A percentile compares a stretch with the other conserved stretches of the same genome.
These are phyloP conservation scores for Coprinopsis strossmayeri DNA, from an alignment of 768 basidiomycete genomes.

Conservation along the genomic window DNA sequence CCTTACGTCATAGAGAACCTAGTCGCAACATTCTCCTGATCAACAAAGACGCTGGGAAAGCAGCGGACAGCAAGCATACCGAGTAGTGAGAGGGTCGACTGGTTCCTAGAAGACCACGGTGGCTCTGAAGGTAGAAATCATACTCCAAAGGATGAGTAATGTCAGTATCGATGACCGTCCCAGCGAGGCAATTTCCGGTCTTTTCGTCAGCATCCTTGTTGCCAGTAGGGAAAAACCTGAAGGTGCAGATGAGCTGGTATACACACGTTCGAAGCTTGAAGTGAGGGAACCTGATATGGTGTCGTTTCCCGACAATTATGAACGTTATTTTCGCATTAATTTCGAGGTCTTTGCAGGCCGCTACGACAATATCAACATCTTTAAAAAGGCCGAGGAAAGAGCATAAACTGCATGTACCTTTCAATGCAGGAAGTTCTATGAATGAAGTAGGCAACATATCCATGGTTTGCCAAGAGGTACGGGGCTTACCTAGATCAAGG, in stretches of 20 bases:
- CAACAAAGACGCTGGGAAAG: background rate
- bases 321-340: constrained; percentile 63
- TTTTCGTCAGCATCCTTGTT: constrained; percentile 41
- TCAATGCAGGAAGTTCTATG: constrained; percentile 52
- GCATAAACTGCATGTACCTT: too few species aligned
- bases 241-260: constrained; percentile 1
- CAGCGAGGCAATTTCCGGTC: constrained; percentile 69
- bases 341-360: constrained; percentile 50
- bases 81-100: constrained; percentile 46
- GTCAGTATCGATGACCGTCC: constrained; percentile 69
- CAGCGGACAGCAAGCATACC: constrained; percentile 19
- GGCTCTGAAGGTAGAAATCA: constrained; percentile 75
- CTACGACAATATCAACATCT: constrained; percentile 17
- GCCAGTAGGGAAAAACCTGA: constrained; percentile 23
- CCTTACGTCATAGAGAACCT: background rate
- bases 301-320: constrained; percentile 75
- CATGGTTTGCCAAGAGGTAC: background rate
- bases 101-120: constrained; percentile 72
- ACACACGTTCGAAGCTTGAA: background rate
- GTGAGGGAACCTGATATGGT: constrained; percentile 53
- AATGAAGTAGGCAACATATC: background rate
- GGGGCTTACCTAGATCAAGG: constrained; percentile 22
- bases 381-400: background rate
- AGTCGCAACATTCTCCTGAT: background rate
- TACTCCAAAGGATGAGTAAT: constrained; percentile 67